Base-by-base conservation (phyloP, 768 basidiomycete genomes). In the Filobasidium floriforme region DNA sequence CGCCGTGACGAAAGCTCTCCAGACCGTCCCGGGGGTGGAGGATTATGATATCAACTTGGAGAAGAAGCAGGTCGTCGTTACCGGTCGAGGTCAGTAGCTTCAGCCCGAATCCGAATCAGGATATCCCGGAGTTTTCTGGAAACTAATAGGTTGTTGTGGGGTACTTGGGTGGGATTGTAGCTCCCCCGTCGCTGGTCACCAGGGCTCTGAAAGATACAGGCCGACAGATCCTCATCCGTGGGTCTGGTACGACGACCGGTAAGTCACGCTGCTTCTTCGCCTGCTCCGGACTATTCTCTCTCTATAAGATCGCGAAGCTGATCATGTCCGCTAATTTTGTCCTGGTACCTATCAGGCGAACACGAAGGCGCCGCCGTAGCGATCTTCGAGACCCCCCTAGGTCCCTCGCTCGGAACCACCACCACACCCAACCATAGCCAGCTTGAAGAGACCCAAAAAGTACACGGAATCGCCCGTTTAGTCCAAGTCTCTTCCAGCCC, bases 381-480 rank as follows among this genome's bases (percentile, higher is more conserved):
- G 7, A 78, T 78, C 61, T 71, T 78, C 41, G 77, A 78, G 69
- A 74, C 76, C 28, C 77, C 77, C 14, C 51, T 78, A 10, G 73
- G 10, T 19, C 43, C 19, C 22, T 14, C 54, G 7, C 7, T 28
- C 22, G 24, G 6, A 9, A 73, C 32, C n/a, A 72, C n/a, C 74
- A 73, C 26, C 70, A 73, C 18, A 68, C 70, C 69, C 72, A 72
- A 44, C 68, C 60, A 69, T 9, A 37, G 32, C 32, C 32, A 37
- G 32, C 32, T 37, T 37, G 75, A 76, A 51, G 69, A 69, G 63
- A 66, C 74, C 14, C 77, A 78, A 66, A 76, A 78, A 66, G 77
- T 78, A 12, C 75, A 76, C 67, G 77, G 77, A 15, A 76, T 78
- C 37, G 74, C 73, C 49, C 72, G 77, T 19, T 72, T 78, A 54